These are phyloP conservation scores for Zoysia pacifica DNA, from an alignment of 176 grass and related monocot species.

Conservation along the genomic window DNA sequence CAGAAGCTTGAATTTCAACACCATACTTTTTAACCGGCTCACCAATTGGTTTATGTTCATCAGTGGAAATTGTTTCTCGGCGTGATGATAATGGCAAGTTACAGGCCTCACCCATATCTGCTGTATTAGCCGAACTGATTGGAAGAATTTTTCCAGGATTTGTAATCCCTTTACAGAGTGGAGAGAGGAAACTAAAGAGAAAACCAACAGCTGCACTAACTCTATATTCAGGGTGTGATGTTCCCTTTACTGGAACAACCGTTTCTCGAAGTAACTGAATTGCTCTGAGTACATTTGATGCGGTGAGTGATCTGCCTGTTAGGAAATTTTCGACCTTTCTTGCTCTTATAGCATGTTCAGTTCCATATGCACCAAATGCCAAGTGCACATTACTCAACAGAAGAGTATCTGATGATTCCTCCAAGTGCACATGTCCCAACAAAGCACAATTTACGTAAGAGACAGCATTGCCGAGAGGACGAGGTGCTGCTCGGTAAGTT, in stretches of 20 bases:
- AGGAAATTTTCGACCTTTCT: slow-evolving; percentile 65
- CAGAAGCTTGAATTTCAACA: slow-evolving; percentile 82
- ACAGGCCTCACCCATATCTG: slow-evolving; percentile 22
- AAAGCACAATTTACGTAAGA: slow-evolving; percentile 72
- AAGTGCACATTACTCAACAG: slow-evolving; percentile 48
- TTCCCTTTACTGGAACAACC: slow-evolving; percentile 63
- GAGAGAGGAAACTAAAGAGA: slow-evolving; percentile 74
- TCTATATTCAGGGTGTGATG: slow-evolving; percentile 64
- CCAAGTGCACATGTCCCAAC: slow-evolving; percentile 37
- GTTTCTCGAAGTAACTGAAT: slow-evolving; percentile 49
- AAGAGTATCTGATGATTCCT: slow-evolving; percentile 44
- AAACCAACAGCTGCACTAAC: slow-evolving; percentile 69
- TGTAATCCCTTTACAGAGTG: slow-evolving; percentile 43
- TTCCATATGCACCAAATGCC: slow-evolving; percentile 79
- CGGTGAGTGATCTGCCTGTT: slow-evolving; percentile 48
- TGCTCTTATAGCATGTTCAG: slow-evolving; percentile 71
- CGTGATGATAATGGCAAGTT: slow-evolving; percentile 48
- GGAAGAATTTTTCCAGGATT: slow-evolving; percentile 36
- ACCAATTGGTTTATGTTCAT: slow-evolving; percentile 59
- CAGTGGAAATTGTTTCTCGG: slow-evolving; percentile 31
- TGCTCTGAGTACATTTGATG: slow-evolving; percentile 58
- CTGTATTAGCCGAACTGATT: background rate
- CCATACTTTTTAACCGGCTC: slow-evolving; percentile 66
- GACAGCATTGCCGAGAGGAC: slow-evolving; percentile 79
- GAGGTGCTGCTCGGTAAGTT: slow-evolving; percentile 65